Base-by-base conservation (phyloP, 2,329 filamentous ascomycete species). In the Chaetomium strumarium region DNA sequence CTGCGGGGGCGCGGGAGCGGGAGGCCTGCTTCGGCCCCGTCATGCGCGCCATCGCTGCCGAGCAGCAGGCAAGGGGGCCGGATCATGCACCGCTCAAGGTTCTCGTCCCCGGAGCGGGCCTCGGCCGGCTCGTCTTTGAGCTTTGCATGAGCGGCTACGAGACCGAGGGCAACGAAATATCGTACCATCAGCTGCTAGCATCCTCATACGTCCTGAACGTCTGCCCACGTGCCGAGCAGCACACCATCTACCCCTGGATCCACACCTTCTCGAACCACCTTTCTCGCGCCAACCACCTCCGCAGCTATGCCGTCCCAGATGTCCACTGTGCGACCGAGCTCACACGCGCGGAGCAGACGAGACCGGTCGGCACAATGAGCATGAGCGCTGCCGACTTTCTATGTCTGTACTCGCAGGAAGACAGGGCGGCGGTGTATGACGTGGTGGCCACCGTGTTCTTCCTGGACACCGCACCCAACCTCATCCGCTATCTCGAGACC, bases 341-440 rank as follows among this genome's bases (percentile, higher is more conserved):
- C 45, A 65, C 71, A 7, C 46, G 53, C 17, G 60, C 63, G 4
- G 54, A 55, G 17, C 53, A 54, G 30, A 16, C 19, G 0, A 38
- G 64, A 29, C 34, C 42, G 13, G 61, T 66, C 24, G 88, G 88
- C 34, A 74, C 82, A 33, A 96, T 99, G 90, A 84, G 83, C 64
- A 97, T 99, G 92, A 85, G 86, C 19, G 88, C 91, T 0, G 90
- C 90, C 3, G 93, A 99, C 67, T 99, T 99, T 64, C 80, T 95
- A 52, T 85, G 90, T n/a, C 70, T 91, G 1, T 99, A 99, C 67
- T 79, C 77, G 24, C 76, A 84, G 53, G 74, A 79, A 1, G 77
- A 79, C 0, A 80, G 88, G 61, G 68, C 71, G 9, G 77, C 76
- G 0, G 63, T 68, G 0, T 97, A 90, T 67, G 85, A 96, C 63